Conservation (phyloP, 768 basidiomycete genomes). For the Hygrophorus russula region DNA sequence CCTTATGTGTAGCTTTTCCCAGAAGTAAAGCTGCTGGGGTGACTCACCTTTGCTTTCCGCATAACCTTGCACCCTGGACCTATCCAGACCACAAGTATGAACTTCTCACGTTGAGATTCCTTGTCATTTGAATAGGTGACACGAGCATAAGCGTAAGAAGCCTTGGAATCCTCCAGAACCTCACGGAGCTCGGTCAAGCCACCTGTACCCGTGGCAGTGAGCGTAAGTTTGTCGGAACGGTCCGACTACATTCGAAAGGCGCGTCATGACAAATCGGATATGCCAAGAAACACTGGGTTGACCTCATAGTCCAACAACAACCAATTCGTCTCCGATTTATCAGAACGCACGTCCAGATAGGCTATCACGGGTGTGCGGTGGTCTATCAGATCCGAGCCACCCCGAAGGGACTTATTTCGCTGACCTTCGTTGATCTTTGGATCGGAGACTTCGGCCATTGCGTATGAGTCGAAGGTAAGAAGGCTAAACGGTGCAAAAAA, state of each 20-base stretch:
- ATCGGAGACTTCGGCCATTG: constrained; percentile 76
- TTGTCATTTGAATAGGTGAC: constrained; percentile 81
- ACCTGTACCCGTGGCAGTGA: constrained; percentile 72
- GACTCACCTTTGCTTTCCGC: constrained; percentile 79
- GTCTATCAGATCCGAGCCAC: neutral
- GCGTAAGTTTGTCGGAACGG: constrained; percentile 67
- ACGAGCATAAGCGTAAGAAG: constrained; percentile 77
- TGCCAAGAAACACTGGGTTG: neutral
- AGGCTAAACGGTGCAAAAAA: neutral
- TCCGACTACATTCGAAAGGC: constrained; percentile 34
- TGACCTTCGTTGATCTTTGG: constrained; percentile 63
- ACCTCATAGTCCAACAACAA: constrained; percentile 81
- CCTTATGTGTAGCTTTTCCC: constrained; percentile 8
- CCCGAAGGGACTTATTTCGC: constrained; percentile 8
- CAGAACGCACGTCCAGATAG: constrained; percentile 76
- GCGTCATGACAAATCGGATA: neutral
- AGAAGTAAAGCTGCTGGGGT: constrained; percentile 1
- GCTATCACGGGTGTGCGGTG: constrained; percentile 31
- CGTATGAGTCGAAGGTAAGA: constrained; percentile 1
- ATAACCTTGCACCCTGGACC: constrained; percentile 77
- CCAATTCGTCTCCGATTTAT: constrained; percentile 87
- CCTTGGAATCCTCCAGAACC: constrained; percentile 58
- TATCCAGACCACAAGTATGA: constrained; percentile 78
- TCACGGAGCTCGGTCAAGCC: constrained; percentile 71
- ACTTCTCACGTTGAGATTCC: constrained; percentile 82